Evolutionary conservation across 805 yeast species (phyloP).

Genomic region (Saturnispora hagleri): DNA sequence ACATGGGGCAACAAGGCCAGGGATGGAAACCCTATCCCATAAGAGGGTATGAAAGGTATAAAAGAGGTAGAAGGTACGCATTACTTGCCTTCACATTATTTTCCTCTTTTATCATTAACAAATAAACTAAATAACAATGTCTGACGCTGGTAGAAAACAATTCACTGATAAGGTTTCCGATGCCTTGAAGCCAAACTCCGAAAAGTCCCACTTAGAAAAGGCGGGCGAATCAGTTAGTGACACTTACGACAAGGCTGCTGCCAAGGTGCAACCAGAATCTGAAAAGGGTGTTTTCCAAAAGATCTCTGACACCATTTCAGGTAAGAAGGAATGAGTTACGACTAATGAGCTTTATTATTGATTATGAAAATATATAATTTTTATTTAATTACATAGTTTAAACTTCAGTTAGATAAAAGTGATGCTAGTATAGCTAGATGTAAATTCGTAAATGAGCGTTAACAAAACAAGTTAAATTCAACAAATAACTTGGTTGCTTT

Average conservation of each 20-base stretch:
- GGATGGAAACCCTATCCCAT: background rate
- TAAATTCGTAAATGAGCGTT: no score
- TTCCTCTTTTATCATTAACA: no score
- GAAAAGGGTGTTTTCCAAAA: slow-evolving; percentile 66
- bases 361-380: background rate
- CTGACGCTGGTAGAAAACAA: slow-evolving; percentile 61
- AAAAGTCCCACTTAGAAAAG: slow-evolving; percentile 55
- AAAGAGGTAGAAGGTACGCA: background rate
- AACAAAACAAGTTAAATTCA: no score
- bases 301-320: slow-evolving; percentile 53
- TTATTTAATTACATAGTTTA: background rate
- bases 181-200: slow-evolving; percentile 57
- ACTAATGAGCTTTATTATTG: background rate
- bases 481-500: no score
- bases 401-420: background rate
- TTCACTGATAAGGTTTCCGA: slow-evolving; percentile 62
- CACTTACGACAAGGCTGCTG: slow-evolving; percentile 55
- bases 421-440: no score
- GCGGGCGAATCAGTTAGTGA: slow-evolving; percentile 65
- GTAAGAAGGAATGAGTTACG: slow-evolving; percentile 32
- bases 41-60: background rate
- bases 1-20: background rate
- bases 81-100: no score
- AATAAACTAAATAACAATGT: slow-evolving; percentile 9
- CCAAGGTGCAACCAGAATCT: slow-evolving; percentile 49